Evolutionary conservation across 306 rosid species (phyloP).

Genomic region (Begonia masoniana): DNA sequence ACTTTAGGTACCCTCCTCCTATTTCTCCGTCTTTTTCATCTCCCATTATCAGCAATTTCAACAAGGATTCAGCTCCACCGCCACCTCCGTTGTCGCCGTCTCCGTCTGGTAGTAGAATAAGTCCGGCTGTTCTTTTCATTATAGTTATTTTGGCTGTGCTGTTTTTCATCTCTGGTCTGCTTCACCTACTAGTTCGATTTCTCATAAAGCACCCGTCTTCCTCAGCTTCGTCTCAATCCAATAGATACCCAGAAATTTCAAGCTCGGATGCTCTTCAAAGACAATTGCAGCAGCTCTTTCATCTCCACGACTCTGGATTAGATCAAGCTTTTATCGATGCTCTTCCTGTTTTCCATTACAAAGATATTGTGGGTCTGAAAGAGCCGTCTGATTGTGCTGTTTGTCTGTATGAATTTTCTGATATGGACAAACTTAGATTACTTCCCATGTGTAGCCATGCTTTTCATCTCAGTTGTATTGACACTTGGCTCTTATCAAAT

Average conservation of each 20-base stretch:
- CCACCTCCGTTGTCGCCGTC: constrained; percentile 12
- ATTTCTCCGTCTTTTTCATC: constrained; percentile 11
- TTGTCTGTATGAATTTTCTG: constrained; percentile 80
- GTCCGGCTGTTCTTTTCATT: constrained; percentile 91
- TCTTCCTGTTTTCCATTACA: constrained; percentile 89
- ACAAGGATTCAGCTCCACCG: constrained; percentile 26
- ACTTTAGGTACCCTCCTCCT: constrained; percentile 59
- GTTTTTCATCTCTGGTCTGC: constrained; percentile 90
- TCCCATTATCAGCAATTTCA: constrained; percentile 26
- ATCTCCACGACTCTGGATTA: constrained; percentile 89
- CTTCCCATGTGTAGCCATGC: constrained; percentile 97
- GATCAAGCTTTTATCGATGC: constrained; percentile 98
- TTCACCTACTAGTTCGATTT: constrained; percentile 89
- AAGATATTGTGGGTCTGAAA: constrained; percentile 75
- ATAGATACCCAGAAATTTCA: constrained; percentile 61
- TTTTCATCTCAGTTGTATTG: constrained; percentile 82
- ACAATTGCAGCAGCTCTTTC: constrained; percentile 90
- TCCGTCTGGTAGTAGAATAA: constrained; percentile 65
- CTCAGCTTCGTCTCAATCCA: constrained; percentile 43
- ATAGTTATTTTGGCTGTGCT: constrained; percentile 86
- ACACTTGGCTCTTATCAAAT: constrained; percentile 90
- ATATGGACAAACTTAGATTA: constrained; percentile 77
- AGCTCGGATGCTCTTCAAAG: constrained; percentile 86
- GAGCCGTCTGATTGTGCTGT: constrained; percentile 96
- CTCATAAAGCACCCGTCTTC: constrained; percentile 73